Percentiles rank a stretch among this genome's conserved stretches.
Evolutionary conservation across 192 early-diverging fungal species (phyloP).

Genomic region (Coemansia sp.): DNA sequence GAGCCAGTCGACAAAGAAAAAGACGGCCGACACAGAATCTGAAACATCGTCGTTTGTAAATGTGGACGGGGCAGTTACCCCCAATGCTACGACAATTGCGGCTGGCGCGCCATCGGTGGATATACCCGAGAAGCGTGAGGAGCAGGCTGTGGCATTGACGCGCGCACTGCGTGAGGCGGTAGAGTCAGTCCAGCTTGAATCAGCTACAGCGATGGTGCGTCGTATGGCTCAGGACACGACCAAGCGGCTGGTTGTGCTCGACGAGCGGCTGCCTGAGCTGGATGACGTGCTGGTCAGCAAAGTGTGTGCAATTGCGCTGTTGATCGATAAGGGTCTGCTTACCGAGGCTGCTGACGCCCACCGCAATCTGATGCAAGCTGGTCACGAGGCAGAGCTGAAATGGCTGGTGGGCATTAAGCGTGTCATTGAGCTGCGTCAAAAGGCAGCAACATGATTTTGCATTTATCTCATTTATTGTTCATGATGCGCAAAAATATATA

Average conservation of each 20-base stretch:
- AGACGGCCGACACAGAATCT: constrained; percentile 6
- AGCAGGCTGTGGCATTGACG: constrained; percentile 8
- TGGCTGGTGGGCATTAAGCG: constrained; percentile 56
- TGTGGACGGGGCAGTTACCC: constrained; percentile 19
- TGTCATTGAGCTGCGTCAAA: constrained; percentile 37
- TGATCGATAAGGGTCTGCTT: constrained; percentile 16
- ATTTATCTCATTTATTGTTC: not conserved
- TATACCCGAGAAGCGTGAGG: constrained; percentile 16
- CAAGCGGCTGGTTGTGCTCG: constrained; percentile 25
- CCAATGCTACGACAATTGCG: constrained; percentile 12
- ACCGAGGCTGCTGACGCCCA: constrained; percentile 21
- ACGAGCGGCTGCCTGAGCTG: constrained; percentile 26
- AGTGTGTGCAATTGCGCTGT: constrained; percentile 20
- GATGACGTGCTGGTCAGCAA: constrained; percentile 12
- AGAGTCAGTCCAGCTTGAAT: not conserved
- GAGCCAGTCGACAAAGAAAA: constrained; percentile 8
- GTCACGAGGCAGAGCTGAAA: constrained; percentile 33
- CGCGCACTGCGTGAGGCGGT: constrained; percentile 3
- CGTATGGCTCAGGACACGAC: constrained; percentile 37
- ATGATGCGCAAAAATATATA: not conserved
- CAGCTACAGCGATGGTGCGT: constrained; percentile 12
- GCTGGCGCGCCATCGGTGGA: not conserved
- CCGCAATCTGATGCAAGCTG: constrained; percentile 33
- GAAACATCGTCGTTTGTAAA: constrained; percentile 29
- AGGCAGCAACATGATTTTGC: constrained; percentile 1